Evolutionary conservation across 73 alveolate species (phyloP).

Genomic region (Paramecium caudatum): DNA sequence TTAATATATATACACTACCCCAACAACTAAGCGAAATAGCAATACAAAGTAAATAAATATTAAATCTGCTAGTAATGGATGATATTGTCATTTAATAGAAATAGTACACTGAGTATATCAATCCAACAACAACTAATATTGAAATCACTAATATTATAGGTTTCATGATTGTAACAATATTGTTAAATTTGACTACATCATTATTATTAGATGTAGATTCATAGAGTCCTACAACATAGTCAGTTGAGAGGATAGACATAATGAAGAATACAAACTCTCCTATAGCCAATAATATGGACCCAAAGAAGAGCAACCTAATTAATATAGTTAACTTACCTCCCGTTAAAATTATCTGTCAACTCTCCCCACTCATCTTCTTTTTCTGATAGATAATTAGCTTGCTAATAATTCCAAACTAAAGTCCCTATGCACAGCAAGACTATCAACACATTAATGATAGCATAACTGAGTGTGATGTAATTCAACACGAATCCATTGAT

Average conservation of each 20-base stretch:
- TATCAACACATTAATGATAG: constrained; percentile 47
- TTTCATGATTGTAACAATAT: not conserved
- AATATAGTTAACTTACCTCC: constrained; percentile 56
- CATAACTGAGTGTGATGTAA: constrained; percentile 1
- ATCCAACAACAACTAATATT: constrained; percentile 19
- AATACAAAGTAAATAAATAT: constrained; percentile 28
- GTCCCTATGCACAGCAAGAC: not conserved
- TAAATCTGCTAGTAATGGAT: constrained; percentile 29
- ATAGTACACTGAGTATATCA: not conserved
- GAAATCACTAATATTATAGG: not conserved
- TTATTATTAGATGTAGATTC: not conserved
- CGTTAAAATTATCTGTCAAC: constrained; percentile 46
- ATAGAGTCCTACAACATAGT: not conserved
- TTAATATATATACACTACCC: not conserved
- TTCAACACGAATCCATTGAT: constrained; percentile 20
- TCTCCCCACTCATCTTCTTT: constrained; percentile 68
- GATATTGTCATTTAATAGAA: constrained; percentile 59
- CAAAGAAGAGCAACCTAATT: constrained; percentile 12
- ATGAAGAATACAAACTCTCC: constrained; percentile 32
- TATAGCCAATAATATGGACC: not conserved
- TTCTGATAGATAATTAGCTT: not conserved
- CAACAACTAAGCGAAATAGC: constrained; percentile 24
- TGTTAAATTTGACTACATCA: not conserved
- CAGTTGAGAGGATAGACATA: not conserved
- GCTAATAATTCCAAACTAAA: constrained; percentile 19